phyloP scores from a whole-genome alignment of 2,329 filamentous ascomycete species.

The Ophiocordyceps camponoti-leonardi region DNA sequence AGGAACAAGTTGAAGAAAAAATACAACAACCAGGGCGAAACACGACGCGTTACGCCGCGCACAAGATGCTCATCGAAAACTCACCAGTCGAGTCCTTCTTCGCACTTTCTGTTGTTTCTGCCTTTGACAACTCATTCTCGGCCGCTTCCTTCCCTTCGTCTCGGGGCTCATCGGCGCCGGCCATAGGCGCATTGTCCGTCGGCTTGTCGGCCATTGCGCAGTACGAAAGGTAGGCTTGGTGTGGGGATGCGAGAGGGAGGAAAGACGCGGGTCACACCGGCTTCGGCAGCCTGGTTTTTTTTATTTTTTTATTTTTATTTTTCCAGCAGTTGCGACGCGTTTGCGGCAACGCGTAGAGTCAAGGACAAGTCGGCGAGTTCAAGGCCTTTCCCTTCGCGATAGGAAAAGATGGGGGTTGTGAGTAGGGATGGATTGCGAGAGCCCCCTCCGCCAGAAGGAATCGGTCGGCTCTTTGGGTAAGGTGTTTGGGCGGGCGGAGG shows the following conservation, averaged over 20 bases:
- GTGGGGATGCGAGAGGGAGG: neutral
- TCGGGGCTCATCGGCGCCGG: neutral
- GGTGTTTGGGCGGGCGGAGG: slow-evolving; percentile 13
- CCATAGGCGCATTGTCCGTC: neutral
- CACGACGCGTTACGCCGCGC: neutral
- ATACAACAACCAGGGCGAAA: neutral
- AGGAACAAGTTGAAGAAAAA: neutral
- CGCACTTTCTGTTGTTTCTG: slow-evolving; percentile 3
- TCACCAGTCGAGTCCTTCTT: neutral
- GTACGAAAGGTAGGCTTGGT: slow-evolving; percentile 7
- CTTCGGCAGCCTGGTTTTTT: slow-evolving; percentile 2
- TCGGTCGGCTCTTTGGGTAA: slow-evolving; percentile 15
- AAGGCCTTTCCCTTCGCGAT: neutral
- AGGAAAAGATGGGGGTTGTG: neutral
- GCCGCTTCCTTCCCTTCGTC: neutral
- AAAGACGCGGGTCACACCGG: slow-evolving; percentile 1
- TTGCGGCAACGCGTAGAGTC: neutral
- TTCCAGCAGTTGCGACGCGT: slow-evolving; percentile 5
- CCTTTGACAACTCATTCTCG: slow-evolving; percentile 9
- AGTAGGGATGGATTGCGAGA: slow-evolving; percentile 13
- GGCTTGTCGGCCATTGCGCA: slow-evolving; percentile 21
- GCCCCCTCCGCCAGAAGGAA: slow-evolving; percentile 13
- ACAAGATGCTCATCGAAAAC: neutral
- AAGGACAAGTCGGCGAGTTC: too few relatives aligned
- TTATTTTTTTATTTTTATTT: neutral